phyloP scores from a whole-genome alignment of 805 yeast genomes.

The Hagleromyces aurorensis region DNA sequence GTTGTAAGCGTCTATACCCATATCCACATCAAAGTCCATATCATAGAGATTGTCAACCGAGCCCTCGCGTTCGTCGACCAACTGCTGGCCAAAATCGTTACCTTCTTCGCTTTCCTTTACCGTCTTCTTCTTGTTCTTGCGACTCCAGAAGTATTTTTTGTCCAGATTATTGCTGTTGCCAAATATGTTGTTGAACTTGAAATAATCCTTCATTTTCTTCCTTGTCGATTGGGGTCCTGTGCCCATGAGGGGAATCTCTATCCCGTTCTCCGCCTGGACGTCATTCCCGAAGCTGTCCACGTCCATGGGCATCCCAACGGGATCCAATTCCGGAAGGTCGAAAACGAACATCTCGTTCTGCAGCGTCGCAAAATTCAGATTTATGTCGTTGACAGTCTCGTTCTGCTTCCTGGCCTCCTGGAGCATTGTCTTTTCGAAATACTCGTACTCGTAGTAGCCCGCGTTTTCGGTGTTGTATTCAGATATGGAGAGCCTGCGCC shows the following conservation, averaged over 20 bases:
- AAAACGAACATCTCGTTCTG: conserved; percentile 2
- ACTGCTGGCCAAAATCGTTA: no score
- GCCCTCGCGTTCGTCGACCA: conserved; percentile 1
- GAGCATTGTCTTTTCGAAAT: conserved; percentile 20
- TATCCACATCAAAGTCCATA: no score
- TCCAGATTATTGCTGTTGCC: conserved; percentile 4
- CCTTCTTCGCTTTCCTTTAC: conserved; percentile 1
- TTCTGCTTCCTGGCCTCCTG: no score
- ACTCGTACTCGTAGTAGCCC: conserved; percentile 27
- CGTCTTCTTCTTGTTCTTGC: conserved; percentile 13
- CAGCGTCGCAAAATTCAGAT: conserved; percentile 5
- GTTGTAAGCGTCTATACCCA: no score
- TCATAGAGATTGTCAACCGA: conserved; percentile 2
- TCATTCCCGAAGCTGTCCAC: conserved; percentile 2
- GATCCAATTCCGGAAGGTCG: no score
- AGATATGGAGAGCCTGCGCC: conserved; percentile 25
- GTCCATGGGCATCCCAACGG: no score
- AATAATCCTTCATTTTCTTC: conserved; percentile 23
- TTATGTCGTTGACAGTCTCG: no score
- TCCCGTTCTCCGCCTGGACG: background rate
- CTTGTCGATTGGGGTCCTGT: conserved; percentile 4
- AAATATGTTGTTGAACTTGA: conserved; percentile 24
- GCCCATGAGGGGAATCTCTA: conserved; percentile 1
- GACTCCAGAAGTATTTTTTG: conserved; percentile 22
- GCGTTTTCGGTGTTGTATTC: conserved; percentile 24